Evolutionary conservation across 2,329 filamentous ascomycete species (phyloP), one percentile per base, ranked within the genome.

Genomic region (Verticillium alfalfae): DNA sequence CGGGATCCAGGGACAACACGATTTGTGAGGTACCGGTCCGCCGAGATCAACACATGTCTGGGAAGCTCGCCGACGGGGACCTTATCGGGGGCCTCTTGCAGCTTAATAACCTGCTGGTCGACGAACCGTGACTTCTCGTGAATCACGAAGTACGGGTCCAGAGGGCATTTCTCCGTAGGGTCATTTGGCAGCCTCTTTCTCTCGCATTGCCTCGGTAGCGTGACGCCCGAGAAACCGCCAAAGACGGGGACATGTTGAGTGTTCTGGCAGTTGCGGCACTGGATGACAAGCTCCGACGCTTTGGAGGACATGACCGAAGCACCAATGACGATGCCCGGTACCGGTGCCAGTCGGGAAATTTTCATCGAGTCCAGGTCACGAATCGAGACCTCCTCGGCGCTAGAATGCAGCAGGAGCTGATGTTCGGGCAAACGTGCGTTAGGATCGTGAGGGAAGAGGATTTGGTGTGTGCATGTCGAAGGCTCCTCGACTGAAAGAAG

Each of bases 261-360:
- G 67, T 93, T 85, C 63, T 88, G 84, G 76, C 95, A 99, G 70
- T 88, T 93, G 66, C 93, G 87, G 79, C 95, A 99, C 75, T 96
- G 88, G 59, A 99, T 90, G 64, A 91, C 85, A 31, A 99, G 82
- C 34, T 88, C 82, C 7, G 93, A 97, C 5, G 95, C 92, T 80
- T 99, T 98, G 13, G 94, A 98, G 2, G 93, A 97, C 75, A 98
- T 89, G 18, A 96, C 96, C 1, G 94, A 97, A 56, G 95, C 95
- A 56, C 95, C 94, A 67, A 99, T 99, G 63, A 99, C 92, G 66
- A 99, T 99, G 58, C 95, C 96, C 1, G 95, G 95, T 62, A 99
- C 96, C 61, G 94, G 88, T 45, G 99, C 94, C n/a, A 99, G 88
- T 68, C 93, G 89, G 5, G 94, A 93, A 67, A 99, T 96, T 66